Evolutionary conservation across 257 asterid species (phyloP), one percentile per base, ranked within the genome.

Genomic region (Plantago elongata): DNA sequence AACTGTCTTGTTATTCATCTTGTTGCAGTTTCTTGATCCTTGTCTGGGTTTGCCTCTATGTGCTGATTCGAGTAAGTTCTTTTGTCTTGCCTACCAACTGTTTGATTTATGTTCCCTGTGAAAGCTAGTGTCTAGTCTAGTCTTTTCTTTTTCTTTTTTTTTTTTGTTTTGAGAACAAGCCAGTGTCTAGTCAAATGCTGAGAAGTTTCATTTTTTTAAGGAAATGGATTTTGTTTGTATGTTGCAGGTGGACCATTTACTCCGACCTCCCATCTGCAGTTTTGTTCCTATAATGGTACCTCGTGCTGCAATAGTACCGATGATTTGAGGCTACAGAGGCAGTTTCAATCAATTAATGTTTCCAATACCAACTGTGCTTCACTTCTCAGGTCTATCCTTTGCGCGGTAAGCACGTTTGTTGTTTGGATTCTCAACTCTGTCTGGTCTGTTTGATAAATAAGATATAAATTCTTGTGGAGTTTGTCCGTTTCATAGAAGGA

Each of bases 321-420:
- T 44, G 90, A 87, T 76, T 71, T 70, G 64, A 67, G 62, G 12
- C 50, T 90, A 69, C 72, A 65, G 84, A 75, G 66, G 30, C 90
- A 78, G 44, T 83, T 81, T 55, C 59, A 63, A 64, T 76, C 81
- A 0, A 80, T 87, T 85, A 90, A 87, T 14, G 61, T 90, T 68
- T 81, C 97, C 34, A 82, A 90, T 72, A 61, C 89, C 45, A 73
- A 17, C 45, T 90, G 97, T 64, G 88, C 93, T 79, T 75, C 96
- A 61, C 65, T 85, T 58, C 65, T 90, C 37, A 83, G 85, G 74
- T 81, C 96, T n/a, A 68, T 90, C 55, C 67, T 85, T 49, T 87
- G 97, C n/a, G 74, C 96, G 63, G 97, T 90, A 82, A 73, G 87
- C 40, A 22, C 27, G 2, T 22, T 22, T 22, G 27, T 22, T 22